phyloP scores from a whole-genome alignment of 192 early-diverging fungal species.

The Chytriomyces hyalinus region DNA sequence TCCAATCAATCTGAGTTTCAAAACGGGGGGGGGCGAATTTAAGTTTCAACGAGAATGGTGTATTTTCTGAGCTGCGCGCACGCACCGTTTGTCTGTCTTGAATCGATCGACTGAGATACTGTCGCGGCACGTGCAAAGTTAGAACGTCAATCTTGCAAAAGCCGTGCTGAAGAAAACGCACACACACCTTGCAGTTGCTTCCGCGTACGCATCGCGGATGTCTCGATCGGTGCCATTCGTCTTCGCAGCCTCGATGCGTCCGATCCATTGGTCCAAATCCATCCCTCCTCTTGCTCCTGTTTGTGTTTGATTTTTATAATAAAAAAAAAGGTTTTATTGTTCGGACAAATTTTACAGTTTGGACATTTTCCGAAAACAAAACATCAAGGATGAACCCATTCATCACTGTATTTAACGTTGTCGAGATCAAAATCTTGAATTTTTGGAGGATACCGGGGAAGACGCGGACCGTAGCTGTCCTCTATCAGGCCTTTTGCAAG shows the following conservation, averaged over 20 bases:
- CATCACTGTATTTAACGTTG: no score
- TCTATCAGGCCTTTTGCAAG: no score
- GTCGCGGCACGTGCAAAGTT: background rate
- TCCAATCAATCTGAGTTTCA: background rate
- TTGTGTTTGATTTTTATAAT: no score
- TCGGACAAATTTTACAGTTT: no score
- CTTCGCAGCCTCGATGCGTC: background rate
- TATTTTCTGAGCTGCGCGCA: background rate
- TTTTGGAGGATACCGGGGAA: no score
- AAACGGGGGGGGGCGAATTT: background rate
- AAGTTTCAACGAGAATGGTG: background rate
- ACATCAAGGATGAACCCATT: no score
- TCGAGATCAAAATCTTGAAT: no score
- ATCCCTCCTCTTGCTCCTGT: no score
- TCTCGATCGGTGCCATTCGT: background rate
- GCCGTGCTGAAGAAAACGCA: background rate
- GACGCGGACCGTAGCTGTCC: no score
- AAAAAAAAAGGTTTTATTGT: no score
- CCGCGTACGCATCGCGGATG: background rate
- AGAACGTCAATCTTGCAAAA: background rate
- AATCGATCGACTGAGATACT: slow-evolving; percentile 3
- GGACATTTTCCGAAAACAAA: no score
- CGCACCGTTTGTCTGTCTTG: slow-evolving; percentile 3
- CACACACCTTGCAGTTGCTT: slow-evolving; percentile 6
- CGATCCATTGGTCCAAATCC: slow-evolving; percentile 1